Conservation (phyloP, 495 filamentous ascomycete genomes). For the Amphirosellinia nigrospora region DNA sequence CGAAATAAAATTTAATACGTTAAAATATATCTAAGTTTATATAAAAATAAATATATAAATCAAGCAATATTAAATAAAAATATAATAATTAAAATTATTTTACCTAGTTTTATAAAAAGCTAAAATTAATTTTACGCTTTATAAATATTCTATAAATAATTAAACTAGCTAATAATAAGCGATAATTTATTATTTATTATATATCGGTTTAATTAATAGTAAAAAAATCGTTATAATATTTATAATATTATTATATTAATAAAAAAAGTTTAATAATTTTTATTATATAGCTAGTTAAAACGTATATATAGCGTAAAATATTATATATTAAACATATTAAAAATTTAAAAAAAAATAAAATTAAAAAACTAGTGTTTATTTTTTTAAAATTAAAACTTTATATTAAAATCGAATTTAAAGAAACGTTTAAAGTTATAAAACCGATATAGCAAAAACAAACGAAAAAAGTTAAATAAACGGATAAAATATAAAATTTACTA, state of each 20-base stretch:
- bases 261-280: not conserved
- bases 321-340: not conserved
- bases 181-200: too few species aligned
- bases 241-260: not conserved
- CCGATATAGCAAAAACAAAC: not conserved
- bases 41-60: too few species aligned
- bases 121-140: too few species aligned
- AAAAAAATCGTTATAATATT: not conserved
- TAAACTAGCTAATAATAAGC: too few species aligned
- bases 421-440: not conserved
- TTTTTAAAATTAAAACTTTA: not conserved
- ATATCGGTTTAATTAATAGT: too few species aligned
- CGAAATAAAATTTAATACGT: too few species aligned
- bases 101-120: too few species aligned
- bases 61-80: too few species aligned
- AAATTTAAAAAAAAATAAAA: not conserved
- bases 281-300: slow-evolving; percentile 4
- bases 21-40: too few species aligned
- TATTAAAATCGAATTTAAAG: not conserved
- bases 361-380: not conserved
- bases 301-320: slow-evolving; percentile 4
- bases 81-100: too few species aligned
- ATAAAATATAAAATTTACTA: not conserved
- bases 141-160: too few species aligned
- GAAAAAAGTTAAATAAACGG: not conserved